Base-by-base conservation (phyloP, 2,329 filamentous ascomycete genomes). In the Fusarium xyrophilum region DNA sequence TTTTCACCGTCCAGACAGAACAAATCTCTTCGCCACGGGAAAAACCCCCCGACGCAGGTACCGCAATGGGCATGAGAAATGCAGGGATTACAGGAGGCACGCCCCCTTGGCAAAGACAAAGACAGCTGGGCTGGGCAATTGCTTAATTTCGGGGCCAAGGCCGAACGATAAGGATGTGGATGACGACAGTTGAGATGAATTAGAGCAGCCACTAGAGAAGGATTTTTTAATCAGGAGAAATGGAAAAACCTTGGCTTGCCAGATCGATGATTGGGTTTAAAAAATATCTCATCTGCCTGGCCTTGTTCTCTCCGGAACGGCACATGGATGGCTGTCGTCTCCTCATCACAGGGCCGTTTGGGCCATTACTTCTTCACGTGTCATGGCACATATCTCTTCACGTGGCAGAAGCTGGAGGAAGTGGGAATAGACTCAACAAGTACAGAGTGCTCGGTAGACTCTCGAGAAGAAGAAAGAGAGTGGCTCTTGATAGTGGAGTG, bases 131-230 rank as follows among this genome's bases (percentile, higher is more conserved):
- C 40, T 65, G 62, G 54, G 54, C 60, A 50, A 65, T 60, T 60
- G 61, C 61, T 54, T 65, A 57, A 66, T 66, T 66, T 63, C 35
- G 35, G 33, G 38, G 56, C 56, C 62, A 65, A 65, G 63, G 11
- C 33, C 35, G 28, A 57, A 39, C 50, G 44, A 50, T 32, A 48
- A 35, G 46, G 25, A 54, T 32, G 36, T 39, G 38, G 32, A 58
- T 50, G 59, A 43, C 35, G 43, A 44, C 19, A 30, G 33, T 38
- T 62, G 46, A 32, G 50, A 63, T 39, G 60, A 51, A 60, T 40
- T 60, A 61, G 56, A 43, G 44, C 17, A 25, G 36, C n/a, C 52
- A 43, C 58, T 63, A 46, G 13, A 55, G 47, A 55, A 23, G 27
- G 48, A 38, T 35, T 53, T 57, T 57, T 38, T 30, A 55, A 55